Evolutionary conservation across 2,329 filamentous ascomycete genomes (phyloP), one percentile per base, ranked within the genome.

Genomic region (Xylaria polymorpha): DNA sequence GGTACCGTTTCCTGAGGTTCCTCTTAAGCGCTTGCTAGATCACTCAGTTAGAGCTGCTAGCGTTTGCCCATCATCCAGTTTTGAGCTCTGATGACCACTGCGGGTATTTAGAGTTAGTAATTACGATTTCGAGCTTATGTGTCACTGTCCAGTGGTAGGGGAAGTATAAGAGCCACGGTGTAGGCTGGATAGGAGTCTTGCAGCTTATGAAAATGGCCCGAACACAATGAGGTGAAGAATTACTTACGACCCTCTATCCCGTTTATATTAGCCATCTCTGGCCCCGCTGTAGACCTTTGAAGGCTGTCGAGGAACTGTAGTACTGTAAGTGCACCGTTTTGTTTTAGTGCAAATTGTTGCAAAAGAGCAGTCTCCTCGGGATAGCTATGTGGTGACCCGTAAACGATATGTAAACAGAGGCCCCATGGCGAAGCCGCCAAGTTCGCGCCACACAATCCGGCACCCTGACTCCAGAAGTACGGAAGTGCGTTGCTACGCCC

Each of bases 381-480:
- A 50, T 61, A 69, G 29, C 15, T 44, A 20, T 65, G 5, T 10
- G 62, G 58, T 8, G 56, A 44, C n/a, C 61, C 61, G 41, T 64
- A 68, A 15, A 53, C 18, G 12, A 68, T 6, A 9, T 72, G 64
- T 29, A 71, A 57, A 32, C 61, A 68, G 3, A 72, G 8, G 20
- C 68, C 72, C 55, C 66, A 64, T 1, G 66, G 60, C 14, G 65
- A 55, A 29, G 71, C 57, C 4, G 70, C 72, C 39, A 72, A 12
- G 22, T 59, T 51, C 7, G 70, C 56, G n/a, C 64, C 66, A n/a
- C 66, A 59, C 37, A 69, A 15, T 43, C 72, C 70, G 15, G 64
- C 68, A 14, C 35, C 46, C 4, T 67, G 51, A 18, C 37, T 55
- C 70, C 68, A 72, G 50, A 73, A 72, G 51, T 71, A 73, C 1